Conservation (phyloP, 108 stramenopile genomes). For the Seminavis robusta region DNA sequence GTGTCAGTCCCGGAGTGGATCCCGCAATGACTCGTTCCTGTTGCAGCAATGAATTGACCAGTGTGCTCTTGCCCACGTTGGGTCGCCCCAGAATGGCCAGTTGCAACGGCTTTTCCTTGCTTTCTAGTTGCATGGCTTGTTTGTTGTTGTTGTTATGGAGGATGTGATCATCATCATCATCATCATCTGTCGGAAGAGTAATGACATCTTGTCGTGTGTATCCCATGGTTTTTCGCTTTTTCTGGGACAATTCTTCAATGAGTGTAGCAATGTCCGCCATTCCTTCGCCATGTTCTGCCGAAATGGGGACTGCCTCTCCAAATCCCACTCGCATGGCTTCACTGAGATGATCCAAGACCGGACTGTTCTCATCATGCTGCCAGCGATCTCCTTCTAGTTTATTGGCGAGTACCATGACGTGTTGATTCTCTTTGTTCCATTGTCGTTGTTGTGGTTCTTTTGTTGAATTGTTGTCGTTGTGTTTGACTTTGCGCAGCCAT, state of each 20-base stretch:
- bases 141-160: neutral
- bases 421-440: slow-evolving; percentile 7
- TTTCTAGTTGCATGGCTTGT: slow-evolving; percentile 1
- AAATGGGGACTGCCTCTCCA: slow-evolving; percentile 80
- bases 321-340: slow-evolving; percentile 72
- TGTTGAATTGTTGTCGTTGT: neutral
- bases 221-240: slow-evolving; percentile 42
- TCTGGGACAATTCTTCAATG: slow-evolving; percentile 48
- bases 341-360: slow-evolving; percentile 58
- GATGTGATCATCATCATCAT: neutral
- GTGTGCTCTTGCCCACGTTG: slow-evolving; percentile 88
- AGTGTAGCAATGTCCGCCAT: slow-evolving; percentile 75
- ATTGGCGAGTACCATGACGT: slow-evolving; percentile 71
- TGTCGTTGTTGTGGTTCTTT: neutral
- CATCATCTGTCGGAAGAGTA: neutral
- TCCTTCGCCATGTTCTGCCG: slow-evolving; percentile 84
- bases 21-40: slow-evolving; percentile 81
- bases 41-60: slow-evolving; percentile 76
- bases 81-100: slow-evolving; percentile 86
- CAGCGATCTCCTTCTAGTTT: slow-evolving; percentile 85
- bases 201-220: slow-evolving; percentile 9
- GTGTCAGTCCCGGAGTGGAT: slow-evolving; percentile 83
- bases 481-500: slow-evolving; percentile 67
- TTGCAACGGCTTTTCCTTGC: slow-evolving; percentile 60
- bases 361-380: slow-evolving; percentile 44